A percentile compares a stretch with the other conserved stretches of the same genome.
These are phyloP conservation scores for Fusarium veterinarium DNA, from an alignment of 2,329 filamentous ascomycete genomes.

Conservation along the genomic window DNA sequence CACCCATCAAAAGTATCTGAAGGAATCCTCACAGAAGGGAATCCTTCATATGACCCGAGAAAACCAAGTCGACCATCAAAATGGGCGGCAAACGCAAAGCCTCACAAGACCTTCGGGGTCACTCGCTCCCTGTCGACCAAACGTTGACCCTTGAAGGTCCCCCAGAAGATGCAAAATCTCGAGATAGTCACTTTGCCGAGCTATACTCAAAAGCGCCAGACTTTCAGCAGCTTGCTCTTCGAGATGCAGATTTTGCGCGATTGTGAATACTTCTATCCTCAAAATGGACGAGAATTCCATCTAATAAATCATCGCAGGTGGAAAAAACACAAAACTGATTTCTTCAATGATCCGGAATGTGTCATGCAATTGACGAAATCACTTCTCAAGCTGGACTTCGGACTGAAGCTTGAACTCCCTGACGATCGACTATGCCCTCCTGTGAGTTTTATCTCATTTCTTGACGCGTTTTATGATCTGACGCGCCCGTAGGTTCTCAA, in stretches of 20 bases:
- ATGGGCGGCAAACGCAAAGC: constrained; percentile 42
- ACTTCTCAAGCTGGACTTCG: constrained; percentile 81
- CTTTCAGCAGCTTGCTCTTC: constrained; percentile 56
- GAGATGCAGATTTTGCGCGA: constrained; percentile 56
- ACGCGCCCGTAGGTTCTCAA: constrained; percentile 61
- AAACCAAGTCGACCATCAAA: not conserved
- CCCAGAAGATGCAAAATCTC: constrained; percentile 9
- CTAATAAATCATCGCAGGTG: constrained; percentile 29
- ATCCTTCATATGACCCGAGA: too few relatives aligned
- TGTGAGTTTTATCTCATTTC: constrained; percentile 57
- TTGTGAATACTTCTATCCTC: constrained; percentile 47
- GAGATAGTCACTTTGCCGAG: constrained; percentile 50
- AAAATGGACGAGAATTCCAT: not conserved
- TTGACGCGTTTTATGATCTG: not conserved
- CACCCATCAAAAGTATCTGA: too few relatives aligned
- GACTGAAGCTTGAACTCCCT: constrained; percentile 76
- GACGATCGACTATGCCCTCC: constrained; percentile 87
- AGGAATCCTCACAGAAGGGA: not conserved
- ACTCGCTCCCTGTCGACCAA: not conserved
- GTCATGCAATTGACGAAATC: constrained; percentile 86
- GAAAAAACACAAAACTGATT: constrained; percentile 38
- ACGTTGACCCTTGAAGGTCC: not conserved
- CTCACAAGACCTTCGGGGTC: constrained; percentile 15
- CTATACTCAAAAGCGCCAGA: constrained; percentile 57
- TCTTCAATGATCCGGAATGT: constrained; percentile 83